Conservation (phyloP, 2,329 filamentous ascomycete species). For the Lachnellula willkommii region DNA sequence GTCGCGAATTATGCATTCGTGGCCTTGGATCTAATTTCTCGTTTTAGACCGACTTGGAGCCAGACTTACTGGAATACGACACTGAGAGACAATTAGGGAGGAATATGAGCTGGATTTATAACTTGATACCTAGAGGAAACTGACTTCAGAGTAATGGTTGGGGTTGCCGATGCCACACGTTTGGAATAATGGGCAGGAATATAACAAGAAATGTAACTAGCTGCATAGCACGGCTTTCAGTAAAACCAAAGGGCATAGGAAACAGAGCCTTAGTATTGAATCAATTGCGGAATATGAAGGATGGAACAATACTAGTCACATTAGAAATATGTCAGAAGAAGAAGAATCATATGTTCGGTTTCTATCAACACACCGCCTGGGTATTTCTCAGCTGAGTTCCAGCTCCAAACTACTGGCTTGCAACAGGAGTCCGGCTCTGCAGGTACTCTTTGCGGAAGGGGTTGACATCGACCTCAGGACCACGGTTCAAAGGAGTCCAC, state of each 20-base stretch:
- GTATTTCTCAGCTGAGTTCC: background rate
- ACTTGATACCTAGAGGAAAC: background rate
- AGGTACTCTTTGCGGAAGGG: conserved; percentile 75
- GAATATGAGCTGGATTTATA: background rate
- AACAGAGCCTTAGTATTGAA: too few species aligned
- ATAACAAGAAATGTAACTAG: too few species aligned
- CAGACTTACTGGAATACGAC: conserved; percentile 2
- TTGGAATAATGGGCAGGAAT: too few species aligned
- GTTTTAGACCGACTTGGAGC: conserved; percentile 6
- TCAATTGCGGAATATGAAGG: too few species aligned
- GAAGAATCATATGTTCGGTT: background rate
- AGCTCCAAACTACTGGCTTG: conserved; percentile 4
- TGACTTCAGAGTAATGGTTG: background rate
- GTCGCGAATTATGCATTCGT: background rate
- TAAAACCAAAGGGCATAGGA: too few species aligned
- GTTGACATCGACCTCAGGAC: conserved; percentile 71
- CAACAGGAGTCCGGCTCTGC: conserved; percentile 14
- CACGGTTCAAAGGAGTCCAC: conserved; percentile 90
- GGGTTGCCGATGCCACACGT: background rate
- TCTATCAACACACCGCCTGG: background rate
- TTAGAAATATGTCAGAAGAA: background rate
- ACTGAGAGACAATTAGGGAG: background rate
- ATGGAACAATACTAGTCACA: background rate
- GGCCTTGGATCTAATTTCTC: background rate
- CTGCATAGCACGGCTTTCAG: too few species aligned